These are phyloP conservation scores for Elongisporangium senticosum DNA, from an alignment of 352 stramenopile species.

Conservation along the genomic window DNA sequence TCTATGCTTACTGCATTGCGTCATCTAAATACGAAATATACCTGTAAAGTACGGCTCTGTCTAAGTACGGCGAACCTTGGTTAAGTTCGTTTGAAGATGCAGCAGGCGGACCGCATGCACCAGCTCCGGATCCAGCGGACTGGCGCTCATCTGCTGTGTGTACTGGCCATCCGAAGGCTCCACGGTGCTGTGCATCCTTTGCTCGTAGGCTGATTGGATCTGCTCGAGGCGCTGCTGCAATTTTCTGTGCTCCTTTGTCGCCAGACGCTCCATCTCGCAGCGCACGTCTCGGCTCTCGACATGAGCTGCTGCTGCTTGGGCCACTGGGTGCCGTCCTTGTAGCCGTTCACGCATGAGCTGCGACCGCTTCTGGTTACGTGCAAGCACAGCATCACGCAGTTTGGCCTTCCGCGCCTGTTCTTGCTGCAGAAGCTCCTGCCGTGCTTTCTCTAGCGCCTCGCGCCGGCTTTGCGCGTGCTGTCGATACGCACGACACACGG, in stretches of 20 bases:
- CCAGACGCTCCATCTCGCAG: background rate
- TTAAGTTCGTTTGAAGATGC: constrained; percentile 15
- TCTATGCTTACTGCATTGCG: background rate
- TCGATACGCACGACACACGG: constrained; percentile 30
- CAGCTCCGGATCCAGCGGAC: constrained; percentile 24
- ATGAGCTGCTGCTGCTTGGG: constrained; percentile 1
- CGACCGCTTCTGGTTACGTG: constrained; percentile 35
- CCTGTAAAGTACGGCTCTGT: background rate
- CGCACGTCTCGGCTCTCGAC: background rate
- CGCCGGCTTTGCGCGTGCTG: constrained; percentile 6
- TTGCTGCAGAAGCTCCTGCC: constrained; percentile 16
- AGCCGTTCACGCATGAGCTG: constrained; percentile 26
- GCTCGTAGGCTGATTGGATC: constrained; percentile 7
- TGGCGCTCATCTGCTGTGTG: constrained; percentile 5
- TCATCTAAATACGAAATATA: background rate
- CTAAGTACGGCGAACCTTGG: background rate
- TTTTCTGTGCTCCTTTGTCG: constrained; percentile 1
- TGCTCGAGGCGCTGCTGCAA: constrained; percentile 6
- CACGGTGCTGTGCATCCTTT: background rate
- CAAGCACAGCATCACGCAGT: constrained; percentile 28
- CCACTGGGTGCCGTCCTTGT: background rate
- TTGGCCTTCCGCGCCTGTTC: constrained; percentile 24
- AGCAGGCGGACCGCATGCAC: constrained; percentile 25
- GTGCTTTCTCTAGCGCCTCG: constrained; percentile 11
- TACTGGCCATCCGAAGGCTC: background rate